Conservation (phyloP, 73 alveolate genomes). For the Strombidium stylifer region DNA sequence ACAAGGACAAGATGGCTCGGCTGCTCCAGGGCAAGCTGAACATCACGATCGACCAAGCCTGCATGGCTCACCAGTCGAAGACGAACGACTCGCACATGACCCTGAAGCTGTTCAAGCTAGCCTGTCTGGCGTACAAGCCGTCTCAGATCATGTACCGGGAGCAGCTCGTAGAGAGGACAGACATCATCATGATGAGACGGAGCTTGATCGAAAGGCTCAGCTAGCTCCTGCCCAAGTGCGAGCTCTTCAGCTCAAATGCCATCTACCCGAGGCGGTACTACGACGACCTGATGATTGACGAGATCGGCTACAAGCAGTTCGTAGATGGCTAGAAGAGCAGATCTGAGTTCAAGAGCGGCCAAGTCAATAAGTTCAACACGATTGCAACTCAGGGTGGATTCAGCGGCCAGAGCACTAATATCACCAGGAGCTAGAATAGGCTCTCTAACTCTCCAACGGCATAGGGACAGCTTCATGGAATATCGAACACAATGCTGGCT, state of each 20-base stretch:
- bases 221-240: not conserved
- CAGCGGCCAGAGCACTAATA: no score
- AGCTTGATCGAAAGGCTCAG: not conserved
- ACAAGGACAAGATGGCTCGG: not conserved
- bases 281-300: slow-evolving; percentile 26
- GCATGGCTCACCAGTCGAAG: slow-evolving; percentile 6
- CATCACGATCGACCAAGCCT: slow-evolving; percentile 5
- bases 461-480: no score
- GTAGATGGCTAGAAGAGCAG: no score
- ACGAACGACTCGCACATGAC: slow-evolving; percentile 8
- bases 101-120: slow-evolving; percentile 11
- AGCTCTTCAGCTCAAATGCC: slow-evolving; percentile 17
- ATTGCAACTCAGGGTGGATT: no score
- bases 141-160: slow-evolving; percentile 6
- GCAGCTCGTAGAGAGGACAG: not conserved
- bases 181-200: not conserved
- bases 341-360: no score
- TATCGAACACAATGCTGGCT: no score
- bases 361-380: no score
- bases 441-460: no score
- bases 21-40: not conserved
- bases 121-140: slow-evolving; percentile 23
- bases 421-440: no score
- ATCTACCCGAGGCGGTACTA: slow-evolving; percentile 17
- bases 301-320: no score